Conservation (phyloP, 192 early-diverging fungal species). For the Entrophospora sp. region DNA sequence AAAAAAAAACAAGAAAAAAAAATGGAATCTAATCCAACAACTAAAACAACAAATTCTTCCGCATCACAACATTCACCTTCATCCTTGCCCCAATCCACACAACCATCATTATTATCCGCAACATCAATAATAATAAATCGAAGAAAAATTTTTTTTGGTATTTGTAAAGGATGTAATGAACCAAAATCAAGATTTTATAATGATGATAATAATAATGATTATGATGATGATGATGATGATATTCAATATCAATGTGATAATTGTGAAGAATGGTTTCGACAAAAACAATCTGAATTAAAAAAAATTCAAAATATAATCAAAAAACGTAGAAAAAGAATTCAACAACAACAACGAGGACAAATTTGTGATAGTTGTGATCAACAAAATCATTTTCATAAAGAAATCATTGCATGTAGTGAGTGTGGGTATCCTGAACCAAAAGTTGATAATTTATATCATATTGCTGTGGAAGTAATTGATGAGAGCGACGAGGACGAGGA, state of each 20-base stretch:
- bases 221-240: too few relatives aligned
- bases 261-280: neutral
- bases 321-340: neutral
- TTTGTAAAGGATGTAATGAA: slow-evolving; percentile 1
- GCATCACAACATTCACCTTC: too few relatives aligned
- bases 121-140: too few relatives aligned
- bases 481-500: neutral
- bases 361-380: slow-evolving; percentile 4
- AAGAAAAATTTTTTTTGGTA: too few relatives aligned
- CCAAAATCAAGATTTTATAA: neutral
- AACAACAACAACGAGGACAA: too few relatives aligned
- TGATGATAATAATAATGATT: too few relatives aligned
- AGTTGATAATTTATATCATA: neutral
- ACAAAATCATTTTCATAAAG: neutral
- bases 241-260: too few relatives aligned
- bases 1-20: too few relatives aligned
- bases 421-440: neutral
- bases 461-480: neutral
- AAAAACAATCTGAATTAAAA: neutral
- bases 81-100: too few relatives aligned
- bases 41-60: too few relatives aligned
- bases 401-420: neutral
- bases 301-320: neutral
- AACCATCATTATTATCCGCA: too few relatives aligned
- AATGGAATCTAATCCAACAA: too few relatives aligned